A percentile compares a stretch with the other conserved stretches of the same genome.
Conservation (phyloP, 768 basidiomycete genomes). For the Suillus weaverae region DNA sequence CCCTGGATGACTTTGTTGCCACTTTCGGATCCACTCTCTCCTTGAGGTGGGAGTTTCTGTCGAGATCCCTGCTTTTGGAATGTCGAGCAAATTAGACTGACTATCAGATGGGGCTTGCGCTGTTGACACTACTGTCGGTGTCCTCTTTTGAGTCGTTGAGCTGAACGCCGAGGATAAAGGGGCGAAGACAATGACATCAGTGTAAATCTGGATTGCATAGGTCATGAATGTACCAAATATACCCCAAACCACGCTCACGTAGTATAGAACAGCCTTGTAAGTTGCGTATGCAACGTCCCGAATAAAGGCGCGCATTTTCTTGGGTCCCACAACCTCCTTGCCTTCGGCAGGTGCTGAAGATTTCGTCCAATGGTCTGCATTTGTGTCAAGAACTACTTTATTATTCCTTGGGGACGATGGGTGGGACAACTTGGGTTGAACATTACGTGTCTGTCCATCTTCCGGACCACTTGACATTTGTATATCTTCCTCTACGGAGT, state of each 20-base stretch:
- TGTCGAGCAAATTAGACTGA: constrained; percentile 33
- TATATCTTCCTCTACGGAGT: background rate
- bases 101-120: constrained; percentile 34
- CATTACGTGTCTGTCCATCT: constrained; percentile 25
- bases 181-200: constrained; percentile 80
- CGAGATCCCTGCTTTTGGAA: constrained; percentile 12
- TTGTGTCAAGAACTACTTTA: constrained; percentile 18
- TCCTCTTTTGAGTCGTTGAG: constrained; percentile 20
- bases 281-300: constrained; percentile 62
- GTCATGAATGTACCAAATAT: background rate
- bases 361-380: constrained; percentile 12
- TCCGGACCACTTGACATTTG: constrained; percentile 7
- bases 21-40: constrained; percentile 72
- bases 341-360: constrained; percentile 1
- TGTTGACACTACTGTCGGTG: constrained; percentile 8
- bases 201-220: constrained; percentile 61
- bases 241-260: constrained; percentile 45
- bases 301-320: constrained; percentile 53
- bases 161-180: constrained; percentile 75
- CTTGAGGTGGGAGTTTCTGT: constrained; percentile 38
- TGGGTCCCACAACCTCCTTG: constrained; percentile 41
- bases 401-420: constrained; percentile 40
- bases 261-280: constrained; percentile 71
- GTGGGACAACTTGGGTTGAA: constrained; percentile 36
- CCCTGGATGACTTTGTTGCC: constrained; percentile 60